Evolutionary conservation across 106 monocot species (phyloP), one percentile per base, ranked within the genome.

Genomic region (Alisma plantagoaquatica): DNA sequence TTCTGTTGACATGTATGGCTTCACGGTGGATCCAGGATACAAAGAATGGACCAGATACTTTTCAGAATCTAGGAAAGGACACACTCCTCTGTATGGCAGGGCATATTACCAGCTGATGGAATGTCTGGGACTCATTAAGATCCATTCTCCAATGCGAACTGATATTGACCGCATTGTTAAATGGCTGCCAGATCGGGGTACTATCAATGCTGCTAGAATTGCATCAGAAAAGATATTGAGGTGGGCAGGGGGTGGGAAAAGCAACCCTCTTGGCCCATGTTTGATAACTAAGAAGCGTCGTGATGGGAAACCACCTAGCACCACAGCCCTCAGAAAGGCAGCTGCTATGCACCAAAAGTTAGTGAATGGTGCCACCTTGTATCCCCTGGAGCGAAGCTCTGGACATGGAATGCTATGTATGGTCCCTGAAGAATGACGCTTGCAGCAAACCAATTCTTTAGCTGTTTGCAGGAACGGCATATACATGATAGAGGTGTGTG

Each of bases 31-130:
- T 68, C 98, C 98, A 41, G 98, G 98, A 15, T 98, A 98, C 74
- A 85, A 98, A 64, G 98, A 98, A 82, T 98, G 98, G 98, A 90
- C 98, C 23, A 81, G 98, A 47, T 98, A 98, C 71, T 98, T 98
- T 60, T 89, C 89, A 55, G 89, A 98, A 57, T 82, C 90, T 23
- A 85, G 98, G 61, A 74, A 85, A 66, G 98, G 98, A 2, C 98
- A 98, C 54, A 90, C 98, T 63, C 98, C 98, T 61, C 68, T 98
- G 15, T 74, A 78, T 54, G 98, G 98, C 23, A 78, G 98, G 38
- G 85, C 98, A 66, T 98, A 98, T 70, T 98, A 85, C 54, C 21
- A 11, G 9, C 19, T 23, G 14, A 12, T 53, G 2, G 10, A 49
- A n/a, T 31, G 25, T 54, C 24, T 17, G 66, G 61, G 69, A 58